Conservation (phyloP, 139 green algal species). For the Eudorina sp. region DNA sequence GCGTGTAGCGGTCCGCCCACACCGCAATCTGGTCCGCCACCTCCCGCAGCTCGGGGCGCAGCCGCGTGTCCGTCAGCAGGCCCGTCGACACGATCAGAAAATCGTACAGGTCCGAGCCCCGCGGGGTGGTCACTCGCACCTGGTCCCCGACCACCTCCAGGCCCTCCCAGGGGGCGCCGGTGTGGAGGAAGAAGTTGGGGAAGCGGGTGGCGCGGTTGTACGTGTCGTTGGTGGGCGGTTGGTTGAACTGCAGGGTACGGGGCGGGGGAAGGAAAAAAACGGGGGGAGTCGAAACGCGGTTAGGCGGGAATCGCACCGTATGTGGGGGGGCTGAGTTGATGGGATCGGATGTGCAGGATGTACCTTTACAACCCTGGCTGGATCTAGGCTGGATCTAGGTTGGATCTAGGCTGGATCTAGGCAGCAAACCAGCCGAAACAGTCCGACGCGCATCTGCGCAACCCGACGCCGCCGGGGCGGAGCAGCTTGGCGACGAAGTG, state of each 20-base stretch:
- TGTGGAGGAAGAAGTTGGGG: conserved; percentile 59
- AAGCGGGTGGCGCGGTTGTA: conserved; percentile 57
- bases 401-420: no score
- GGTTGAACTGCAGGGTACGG: conserved; percentile 56
- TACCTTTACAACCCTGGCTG: no score
- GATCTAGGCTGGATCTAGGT: no score
- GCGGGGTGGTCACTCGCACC: conserved; percentile 53
- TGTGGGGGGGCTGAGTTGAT: no score
- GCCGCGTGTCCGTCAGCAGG: conserved; percentile 54
- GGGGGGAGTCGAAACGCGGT: no score
- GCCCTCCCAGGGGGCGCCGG: conserved; percentile 51
- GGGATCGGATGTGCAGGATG: no score
- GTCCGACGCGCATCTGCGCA: no score
- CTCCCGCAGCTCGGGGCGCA: conserved; percentile 56
- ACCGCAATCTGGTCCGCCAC: conserved; percentile 52
- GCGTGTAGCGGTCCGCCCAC: conserved; percentile 48
- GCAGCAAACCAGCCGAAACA: no score
- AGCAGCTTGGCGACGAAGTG: no score
- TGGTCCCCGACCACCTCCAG: conserved; percentile 46
- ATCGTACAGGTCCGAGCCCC: conserved; percentile 57
- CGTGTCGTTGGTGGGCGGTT: conserved; percentile 65
- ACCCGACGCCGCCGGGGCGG: no score
- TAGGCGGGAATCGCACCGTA: no score
- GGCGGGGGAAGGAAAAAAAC: no score
- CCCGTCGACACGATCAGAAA: conserved; percentile 61